phyloP scores from a whole-genome alignment of 106 monocot genomes.

The Triglochin maritima region DNA sequence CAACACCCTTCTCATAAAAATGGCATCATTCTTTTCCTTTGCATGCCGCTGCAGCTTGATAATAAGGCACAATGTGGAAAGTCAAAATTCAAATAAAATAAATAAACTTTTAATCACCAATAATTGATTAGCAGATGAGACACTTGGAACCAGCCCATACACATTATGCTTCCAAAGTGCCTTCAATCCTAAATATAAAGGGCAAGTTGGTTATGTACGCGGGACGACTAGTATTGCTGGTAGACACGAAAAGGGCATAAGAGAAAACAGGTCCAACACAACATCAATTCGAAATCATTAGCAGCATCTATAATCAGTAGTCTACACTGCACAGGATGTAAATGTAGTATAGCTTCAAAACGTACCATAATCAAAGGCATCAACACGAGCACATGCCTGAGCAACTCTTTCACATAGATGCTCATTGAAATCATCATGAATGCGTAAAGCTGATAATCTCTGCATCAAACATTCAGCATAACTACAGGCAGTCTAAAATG shows the following conservation, averaged over 20 bases:
- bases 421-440: constrained; percentile 75
- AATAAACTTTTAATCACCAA: constrained; percentile 37
- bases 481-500: neutral
- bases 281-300: no score
- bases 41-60: constrained; percentile 52
- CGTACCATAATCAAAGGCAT: constrained; percentile 76
- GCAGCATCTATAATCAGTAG: no score
- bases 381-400: constrained; percentile 69
- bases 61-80: neutral
- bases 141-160: constrained; percentile 76
- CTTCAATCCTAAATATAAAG: constrained; percentile 51
- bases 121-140: constrained; percentile 80
- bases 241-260: no score
- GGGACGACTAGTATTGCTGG: no score
- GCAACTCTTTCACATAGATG: constrained; percentile 84
- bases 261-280: no score
- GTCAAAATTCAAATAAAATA: neutral
- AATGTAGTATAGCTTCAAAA: neutral
- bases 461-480: constrained; percentile 21
- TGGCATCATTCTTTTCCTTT: constrained; percentile 53
- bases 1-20: constrained; percentile 65
- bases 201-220: neutral
- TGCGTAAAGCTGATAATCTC: constrained; percentile 77
- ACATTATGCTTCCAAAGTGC: constrained; percentile 92
- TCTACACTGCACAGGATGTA: neutral